phyloP scores from a whole-genome alignment of 2,329 filamentous ascomycete genomes.

The Verticillium zaregamsianum region DNA sequence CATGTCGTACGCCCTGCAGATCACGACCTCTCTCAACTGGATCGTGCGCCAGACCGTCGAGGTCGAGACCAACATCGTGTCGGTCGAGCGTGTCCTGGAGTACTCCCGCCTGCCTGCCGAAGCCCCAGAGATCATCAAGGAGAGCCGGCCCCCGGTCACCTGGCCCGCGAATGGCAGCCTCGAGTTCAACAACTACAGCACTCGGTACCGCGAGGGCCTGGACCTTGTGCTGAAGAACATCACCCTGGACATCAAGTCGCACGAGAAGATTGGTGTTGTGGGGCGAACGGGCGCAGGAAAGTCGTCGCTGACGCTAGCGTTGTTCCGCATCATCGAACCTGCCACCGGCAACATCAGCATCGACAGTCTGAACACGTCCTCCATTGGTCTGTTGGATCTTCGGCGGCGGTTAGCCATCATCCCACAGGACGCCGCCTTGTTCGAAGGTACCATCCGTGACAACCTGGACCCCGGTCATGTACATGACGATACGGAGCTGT shows the following conservation, averaged over 20 bases:
- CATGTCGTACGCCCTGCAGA: conserved; percentile 97
- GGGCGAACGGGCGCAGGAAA: conserved; percentile 95
- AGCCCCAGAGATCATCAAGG: conserved; percentile 88
- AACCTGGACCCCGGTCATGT: conserved; percentile 94
- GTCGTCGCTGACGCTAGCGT: conserved; percentile 83
- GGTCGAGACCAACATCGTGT: conserved; percentile 99
- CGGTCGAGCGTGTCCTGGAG: conserved; percentile 94
- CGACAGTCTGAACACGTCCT: conserved; percentile 82
- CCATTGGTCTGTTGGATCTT: conserved; percentile 85
- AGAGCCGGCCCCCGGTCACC: conserved; percentile 78
- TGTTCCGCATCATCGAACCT: conserved; percentile 95
- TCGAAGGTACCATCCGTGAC: conserved; percentile 88
- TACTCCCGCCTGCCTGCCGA: conserved; percentile 90
- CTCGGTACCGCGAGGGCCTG: conserved; percentile 83
- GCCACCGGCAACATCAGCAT: conserved; percentile 80
- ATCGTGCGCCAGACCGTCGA: conserved; percentile 98
- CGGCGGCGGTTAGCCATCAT: conserved; percentile 91
- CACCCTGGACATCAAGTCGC: conserved; percentile 85
- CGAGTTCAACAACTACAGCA: conserved; percentile 90
- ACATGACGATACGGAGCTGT: conserved; percentile 94
- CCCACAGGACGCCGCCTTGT: conserved; percentile 93
- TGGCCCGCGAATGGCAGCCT: conserved; percentile 91
- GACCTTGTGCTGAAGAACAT: conserved; percentile 93
- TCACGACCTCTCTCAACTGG: conserved; percentile 97
- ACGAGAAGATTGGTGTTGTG: conserved; percentile 97